phyloP scores from a whole-genome alignment of 352 stramenopile species.

The Pythium brassicae region DNA sequence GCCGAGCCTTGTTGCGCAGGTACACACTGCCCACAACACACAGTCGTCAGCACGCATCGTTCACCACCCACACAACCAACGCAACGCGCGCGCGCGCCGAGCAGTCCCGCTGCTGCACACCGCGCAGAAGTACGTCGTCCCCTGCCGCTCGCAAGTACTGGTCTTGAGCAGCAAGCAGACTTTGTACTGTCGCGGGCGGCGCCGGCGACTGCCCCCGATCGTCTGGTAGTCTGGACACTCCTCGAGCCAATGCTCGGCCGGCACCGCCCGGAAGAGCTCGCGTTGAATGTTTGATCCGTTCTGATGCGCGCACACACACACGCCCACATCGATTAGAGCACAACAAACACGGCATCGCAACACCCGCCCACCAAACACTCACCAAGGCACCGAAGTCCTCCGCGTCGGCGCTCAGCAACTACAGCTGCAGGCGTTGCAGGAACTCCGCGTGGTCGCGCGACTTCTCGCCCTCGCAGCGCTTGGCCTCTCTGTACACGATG shows the following conservation, averaged over 20 bases:
- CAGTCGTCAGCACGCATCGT: too few relatives aligned
- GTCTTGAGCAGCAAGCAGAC: background rate
- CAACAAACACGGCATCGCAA: background rate
- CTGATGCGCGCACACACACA: too few relatives aligned
- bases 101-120: background rate
- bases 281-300: too few relatives aligned
- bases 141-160: background rate
- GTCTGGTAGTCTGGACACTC: background rate
- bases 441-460: background rate
- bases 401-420: background rate
- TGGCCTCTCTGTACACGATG: background rate
- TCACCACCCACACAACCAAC: too few relatives aligned
- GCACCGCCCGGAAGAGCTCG: too few relatives aligned
- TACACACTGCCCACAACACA: too few relatives aligned
- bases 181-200: background rate
- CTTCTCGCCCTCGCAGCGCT: background rate
- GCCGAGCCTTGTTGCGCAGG: too few relatives aligned
- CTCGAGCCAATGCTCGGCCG: background rate
- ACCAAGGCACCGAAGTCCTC: background rate
- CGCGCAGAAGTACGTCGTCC: background rate
- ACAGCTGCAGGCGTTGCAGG: background rate
- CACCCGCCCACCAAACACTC: background rate
- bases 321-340: too few relatives aligned
- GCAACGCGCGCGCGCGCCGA: too few relatives aligned
- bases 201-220: background rate